Evolutionary conservation across 1,284 basidiomycete genomes (phyloP).

Genomic region (Sutorius eximius): DNA sequence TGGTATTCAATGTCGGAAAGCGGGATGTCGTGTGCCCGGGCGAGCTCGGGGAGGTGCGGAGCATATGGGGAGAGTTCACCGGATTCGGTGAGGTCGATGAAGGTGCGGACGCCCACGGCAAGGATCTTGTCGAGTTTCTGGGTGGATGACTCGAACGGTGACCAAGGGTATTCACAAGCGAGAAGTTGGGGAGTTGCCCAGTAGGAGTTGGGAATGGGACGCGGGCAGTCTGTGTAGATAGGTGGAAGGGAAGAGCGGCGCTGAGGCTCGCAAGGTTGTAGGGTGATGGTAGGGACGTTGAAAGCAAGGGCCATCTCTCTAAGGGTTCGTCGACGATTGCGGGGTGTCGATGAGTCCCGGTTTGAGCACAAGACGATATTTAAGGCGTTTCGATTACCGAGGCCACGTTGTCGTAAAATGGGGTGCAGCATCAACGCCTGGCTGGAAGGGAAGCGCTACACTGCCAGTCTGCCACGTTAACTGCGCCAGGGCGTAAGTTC

Average conservation of each 20-base stretch:
- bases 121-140: conserved; percentile 70
- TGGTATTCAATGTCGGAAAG: conserved; percentile 60
- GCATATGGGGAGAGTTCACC: conserved; percentile 69
- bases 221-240: conserved; percentile 30
- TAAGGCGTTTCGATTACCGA: conserved; percentile 13
- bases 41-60: conserved; percentile 53
- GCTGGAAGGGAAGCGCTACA: not conserved
- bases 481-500: not conserved
- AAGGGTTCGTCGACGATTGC: conserved; percentile 3
- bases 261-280: conserved; percentile 10
- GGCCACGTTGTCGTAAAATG: conserved; percentile 1
- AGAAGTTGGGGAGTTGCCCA: conserved; percentile 72
- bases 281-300: conserved; percentile 9
- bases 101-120: conserved; percentile 67
- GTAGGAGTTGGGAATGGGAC: conserved; percentile 77
- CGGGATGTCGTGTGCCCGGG: conserved; percentile 54
- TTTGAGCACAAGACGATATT: conserved; percentile 9
- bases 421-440: conserved; percentile 17
- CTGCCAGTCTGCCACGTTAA: conserved; percentile 18
- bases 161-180: conserved; percentile 78
- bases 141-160: conserved; percentile 47
- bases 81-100: conserved; percentile 74
- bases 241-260: conserved; percentile 25
- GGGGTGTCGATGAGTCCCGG: not conserved
- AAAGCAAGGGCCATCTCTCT: conserved; percentile 13